Conservation (phyloP, 257 asterid species). For the Parsonsia alboflavescens region DNA sequence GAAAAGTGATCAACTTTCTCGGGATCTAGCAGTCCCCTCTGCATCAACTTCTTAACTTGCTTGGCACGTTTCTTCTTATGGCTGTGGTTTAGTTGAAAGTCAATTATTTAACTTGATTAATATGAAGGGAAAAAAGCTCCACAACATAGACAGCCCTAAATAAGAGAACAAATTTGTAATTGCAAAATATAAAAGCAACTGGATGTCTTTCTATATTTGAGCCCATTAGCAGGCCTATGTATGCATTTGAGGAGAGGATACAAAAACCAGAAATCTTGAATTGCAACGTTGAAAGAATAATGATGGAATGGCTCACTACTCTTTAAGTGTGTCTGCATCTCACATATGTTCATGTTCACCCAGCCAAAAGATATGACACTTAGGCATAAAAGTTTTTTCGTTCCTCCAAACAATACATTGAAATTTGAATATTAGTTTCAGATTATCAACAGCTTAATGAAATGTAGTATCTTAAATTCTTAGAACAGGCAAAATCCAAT, state of each 20-base stretch:
- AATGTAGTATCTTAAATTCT: not conserved
- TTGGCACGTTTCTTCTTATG: conserved; percentile 73
- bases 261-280: not conserved
- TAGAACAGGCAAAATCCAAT: not conserved
- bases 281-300: not conserved
- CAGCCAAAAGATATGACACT: not conserved
- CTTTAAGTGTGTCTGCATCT: not conserved
- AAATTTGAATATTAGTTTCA: not conserved
- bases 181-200: not conserved
- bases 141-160: not conserved
- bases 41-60: conserved; percentile 72
- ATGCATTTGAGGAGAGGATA: not conserved
- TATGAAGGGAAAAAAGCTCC: not conserved
- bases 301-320: not conserved
- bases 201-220: not conserved
- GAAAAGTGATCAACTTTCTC: conserved; percentile 74
- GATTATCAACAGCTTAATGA: not conserved
- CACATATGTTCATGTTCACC: not conserved
- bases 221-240: not conserved
- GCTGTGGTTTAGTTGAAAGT: conserved; percentile 28
- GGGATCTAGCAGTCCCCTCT: conserved; percentile 62
- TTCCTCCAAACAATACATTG: not conserved
- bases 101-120: conserved; percentile 1
- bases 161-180: not conserved
- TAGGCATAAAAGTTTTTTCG: not conserved